Evolutionary conservation across 2,329 filamentous ascomycete species (phyloP), one percentile per base, ranked within the genome.

Genomic region (Aureobasidium sp.): DNA sequence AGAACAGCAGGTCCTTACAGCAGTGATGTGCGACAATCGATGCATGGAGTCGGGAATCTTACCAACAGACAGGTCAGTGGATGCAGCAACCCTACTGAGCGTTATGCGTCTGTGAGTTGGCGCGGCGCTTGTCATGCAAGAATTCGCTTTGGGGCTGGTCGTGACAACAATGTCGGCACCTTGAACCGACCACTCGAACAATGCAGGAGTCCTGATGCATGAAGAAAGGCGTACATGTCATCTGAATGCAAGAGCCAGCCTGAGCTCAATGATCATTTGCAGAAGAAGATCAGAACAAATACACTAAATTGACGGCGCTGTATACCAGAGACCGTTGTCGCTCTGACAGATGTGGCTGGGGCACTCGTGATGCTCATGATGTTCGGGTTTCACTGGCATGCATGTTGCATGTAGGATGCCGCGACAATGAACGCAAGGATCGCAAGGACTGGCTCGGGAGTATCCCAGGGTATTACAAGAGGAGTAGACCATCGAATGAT

Each of bases 1-100:
- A 51, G 26, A 39, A 20, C 20, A 37, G 32, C 12, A 50, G 26
- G 34, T 47, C 55, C 43, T 59, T 48, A 59, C 55, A 59, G 57
- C 57, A 60, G 39, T 26, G 32, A 59, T 43, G 57, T 60, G n/a
- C 57, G 37, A 60, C 57, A 32, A 60, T 60, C 44, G 17, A 57
- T 57, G 53, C 53, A 57, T 37, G 20, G 15, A 36, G 27, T 57
- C 53, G 29, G 53, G 53, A 29, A 20, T 36, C 20, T 17, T 48
- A 34, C 55, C 55, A 48, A 29, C 15, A 36, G 55, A 59, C 43
- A 48, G 55, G 55, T 57, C 53, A 37, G 27, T 57, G 53, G 53
- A 47, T 32, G 53, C 41, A 44, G 26, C 39, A 46, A 46, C 53
- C 51, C 37, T 56, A 52, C 24, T 36, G 10, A 37, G 41, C 55